Base-by-base conservation (phyloP, 2,329 filamentous ascomycete genomes). In the Pseudogymnoascus sp. region DNA sequence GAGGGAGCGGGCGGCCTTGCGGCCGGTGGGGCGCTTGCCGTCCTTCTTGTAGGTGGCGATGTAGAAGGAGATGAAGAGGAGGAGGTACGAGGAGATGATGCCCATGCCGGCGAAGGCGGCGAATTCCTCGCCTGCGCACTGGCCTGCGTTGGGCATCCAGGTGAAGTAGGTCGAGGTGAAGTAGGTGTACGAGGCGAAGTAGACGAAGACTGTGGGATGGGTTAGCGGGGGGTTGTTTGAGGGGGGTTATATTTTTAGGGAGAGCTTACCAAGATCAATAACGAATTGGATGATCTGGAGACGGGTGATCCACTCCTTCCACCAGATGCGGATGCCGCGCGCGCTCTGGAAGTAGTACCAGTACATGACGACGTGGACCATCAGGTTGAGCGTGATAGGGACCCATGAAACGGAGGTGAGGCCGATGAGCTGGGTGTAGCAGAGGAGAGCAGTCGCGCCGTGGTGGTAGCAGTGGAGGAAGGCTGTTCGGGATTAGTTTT, bases 341-440 rank as follows among this genome's bases (percentile, higher is more conserved):
- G 93, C 92, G 73, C 91, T 93, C 84, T 97, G 93, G 88, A 97
- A 97, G 85, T 97, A 97, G 87, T 97, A 97, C 92, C 92, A 97
- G 88, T 97, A 97, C 93, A 97, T 97, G 75, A 97, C 90, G 64
- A 97, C 93, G 79, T 97, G 93, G 62, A 97, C 93, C 67, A 85
- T 86, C 73, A 97, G 80, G 84, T 97, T 97, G 71, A 97, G 85
- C 61, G 86, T 88, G 75, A 97, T 97, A 66, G 89, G 87, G 62
- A 96, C 91, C 93, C 93, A 97, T 65, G 92, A 96, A 63, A 97
- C 93, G 45, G 93, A 84, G 52, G 93, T 97, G 73, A 90, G 85
- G 69, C 93, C 93, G 72, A 96, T 88, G 68, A 97, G 86, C 81
- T 97, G 93, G 62, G 92, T 96, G 83, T 96, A 97, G 89, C 93